phyloP scores from a whole-genome alignment of 495 filamentous ascomycete species.

The Pyrenopolyporus hunteri region DNA sequence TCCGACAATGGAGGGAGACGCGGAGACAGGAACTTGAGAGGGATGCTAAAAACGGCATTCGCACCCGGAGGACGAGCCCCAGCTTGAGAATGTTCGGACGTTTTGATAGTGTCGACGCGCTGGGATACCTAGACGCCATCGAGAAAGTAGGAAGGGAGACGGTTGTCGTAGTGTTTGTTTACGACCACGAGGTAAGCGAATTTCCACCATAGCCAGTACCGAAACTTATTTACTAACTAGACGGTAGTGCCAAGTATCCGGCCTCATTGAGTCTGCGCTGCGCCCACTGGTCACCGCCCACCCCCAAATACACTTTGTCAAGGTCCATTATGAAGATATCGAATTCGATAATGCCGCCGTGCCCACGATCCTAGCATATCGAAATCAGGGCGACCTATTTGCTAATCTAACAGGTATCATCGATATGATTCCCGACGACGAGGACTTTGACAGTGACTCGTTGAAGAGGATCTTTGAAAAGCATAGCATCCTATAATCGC shows the following conservation, averaged over 20 bases:
- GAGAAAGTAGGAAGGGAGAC: conserved; percentile 84
- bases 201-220: neutral
- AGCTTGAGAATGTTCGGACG: conserved; percentile 77
- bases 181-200: conserved; percentile 79
- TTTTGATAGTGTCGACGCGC: conserved; percentile 83
- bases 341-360: conserved; percentile 92
- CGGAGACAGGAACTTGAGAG: conserved; percentile 77
- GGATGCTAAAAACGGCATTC: conserved; percentile 48
- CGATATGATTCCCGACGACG: conserved; percentile 77
- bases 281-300: conserved; percentile 72
- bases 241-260: conserved; percentile 73
- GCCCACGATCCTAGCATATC: conserved; percentile 88
- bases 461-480: conserved; percentile 55
- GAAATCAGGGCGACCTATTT: conserved; percentile 83
- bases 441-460: conserved; percentile 57
- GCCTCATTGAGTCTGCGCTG: conserved; percentile 77
- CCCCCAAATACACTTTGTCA: conserved; percentile 79
- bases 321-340: conserved; percentile 88
- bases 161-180: conserved; percentile 92
- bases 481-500: conserved; percentile 54
- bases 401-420: conserved; percentile 86
- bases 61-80: conserved; percentile 67
- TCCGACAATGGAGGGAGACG: conserved; percentile 80
- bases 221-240: conserved; percentile 25
- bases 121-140: conserved; percentile 91